These are phyloP conservation scores for Sordariomycetes sp. DNA, from an alignment of 2,329 filamentous ascomycete genomes.

Conservation along the genomic window DNA sequence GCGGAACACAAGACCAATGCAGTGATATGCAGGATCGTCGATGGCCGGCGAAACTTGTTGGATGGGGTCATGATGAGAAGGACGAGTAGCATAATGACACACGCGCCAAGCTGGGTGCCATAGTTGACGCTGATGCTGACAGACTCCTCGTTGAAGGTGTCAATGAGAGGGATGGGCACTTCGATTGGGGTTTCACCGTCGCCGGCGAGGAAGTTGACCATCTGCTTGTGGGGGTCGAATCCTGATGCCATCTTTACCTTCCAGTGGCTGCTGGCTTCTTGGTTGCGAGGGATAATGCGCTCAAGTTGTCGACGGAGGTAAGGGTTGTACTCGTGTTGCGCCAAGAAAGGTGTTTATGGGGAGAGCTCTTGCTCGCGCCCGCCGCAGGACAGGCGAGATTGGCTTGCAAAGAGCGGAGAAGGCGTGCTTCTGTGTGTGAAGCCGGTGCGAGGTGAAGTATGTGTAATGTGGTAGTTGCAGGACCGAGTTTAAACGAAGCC, in stretches of 20 bases:
- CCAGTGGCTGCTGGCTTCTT: no score
- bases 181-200: slow-evolving; percentile 20
- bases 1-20: slow-evolving; percentile 52
- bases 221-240: slow-evolving; percentile 27
- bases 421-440: no score
- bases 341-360: no score
- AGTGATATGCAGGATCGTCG: slow-evolving; percentile 57
- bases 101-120: slow-evolving; percentile 61
- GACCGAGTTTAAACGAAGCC: no score
- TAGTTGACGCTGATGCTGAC: slow-evolving; percentile 49
- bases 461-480: no score
- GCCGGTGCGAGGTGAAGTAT: no score
- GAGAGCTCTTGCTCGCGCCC: no score
- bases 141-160: slow-evolving; percentile 19
- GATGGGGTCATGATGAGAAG: slow-evolving; percentile 58
- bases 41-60: slow-evolving; percentile 52
- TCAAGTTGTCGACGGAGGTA: background rate
- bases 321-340: no score
- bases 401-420: no score
- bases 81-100: slow-evolving; percentile 53
- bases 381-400: no score
- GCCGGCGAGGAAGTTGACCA: slow-evolving; percentile 20
- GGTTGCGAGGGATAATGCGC: background rate
- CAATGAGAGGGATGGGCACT: slow-evolving; percentile 21
- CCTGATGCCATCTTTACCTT: no score